These are phyloP conservation scores for Rhipidocladum racemiflorum DNA, from an alignment of 176 grass and related monocot genomes.

Conservation along the genomic window DNA sequence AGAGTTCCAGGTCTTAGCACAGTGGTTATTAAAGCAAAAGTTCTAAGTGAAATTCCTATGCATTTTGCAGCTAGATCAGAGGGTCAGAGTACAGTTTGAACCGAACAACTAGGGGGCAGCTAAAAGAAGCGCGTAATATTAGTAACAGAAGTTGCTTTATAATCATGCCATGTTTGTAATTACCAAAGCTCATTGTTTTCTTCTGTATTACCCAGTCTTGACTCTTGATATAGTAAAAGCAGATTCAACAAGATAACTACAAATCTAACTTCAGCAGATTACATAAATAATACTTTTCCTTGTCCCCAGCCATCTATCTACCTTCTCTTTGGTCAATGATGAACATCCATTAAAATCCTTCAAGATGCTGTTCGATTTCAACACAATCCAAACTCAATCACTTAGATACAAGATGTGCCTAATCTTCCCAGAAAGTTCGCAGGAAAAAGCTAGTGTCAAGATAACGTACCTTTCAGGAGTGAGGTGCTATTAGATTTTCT, in stretches of 20 bases:
- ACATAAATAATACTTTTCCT: slow-evolving; percentile 19
- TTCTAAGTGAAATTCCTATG: slow-evolving; percentile 30
- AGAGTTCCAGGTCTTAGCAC: slow-evolving; percentile 35
- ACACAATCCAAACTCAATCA: slow-evolving; percentile 10
- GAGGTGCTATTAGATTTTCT: slow-evolving; percentile 5
- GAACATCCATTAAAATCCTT: slow-evolving; percentile 27
- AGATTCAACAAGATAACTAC: background rate
- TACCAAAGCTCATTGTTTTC: background rate
- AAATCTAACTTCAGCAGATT: slow-evolving; percentile 21
- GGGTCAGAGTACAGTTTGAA: background rate
- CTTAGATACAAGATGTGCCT: background rate
- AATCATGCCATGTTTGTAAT: background rate
- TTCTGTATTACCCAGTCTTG: slow-evolving; percentile 12
- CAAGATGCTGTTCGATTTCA: slow-evolving; percentile 20
- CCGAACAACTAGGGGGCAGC: background rate
- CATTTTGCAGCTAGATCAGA: slow-evolving; percentile 22
- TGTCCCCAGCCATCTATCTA: slow-evolving; percentile 13
- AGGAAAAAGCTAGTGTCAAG: slow-evolving; percentile 1
- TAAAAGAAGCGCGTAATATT: slow-evolving; percentile 7
- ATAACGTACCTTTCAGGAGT: slow-evolving; percentile 15
- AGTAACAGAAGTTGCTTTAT: slow-evolving; percentile 8
- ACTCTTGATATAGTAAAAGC: slow-evolving; percentile 10
- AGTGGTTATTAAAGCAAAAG: slow-evolving; percentile 31
- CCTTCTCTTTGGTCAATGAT: slow-evolving; percentile 15
- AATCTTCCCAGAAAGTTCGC: slow-evolving; percentile 19